Evolutionary conservation across 108 stramenopile genomes (phyloP), one percentile per base, ranked within the genome.

Genomic region (Halocafeteria seosinensis): DNA sequence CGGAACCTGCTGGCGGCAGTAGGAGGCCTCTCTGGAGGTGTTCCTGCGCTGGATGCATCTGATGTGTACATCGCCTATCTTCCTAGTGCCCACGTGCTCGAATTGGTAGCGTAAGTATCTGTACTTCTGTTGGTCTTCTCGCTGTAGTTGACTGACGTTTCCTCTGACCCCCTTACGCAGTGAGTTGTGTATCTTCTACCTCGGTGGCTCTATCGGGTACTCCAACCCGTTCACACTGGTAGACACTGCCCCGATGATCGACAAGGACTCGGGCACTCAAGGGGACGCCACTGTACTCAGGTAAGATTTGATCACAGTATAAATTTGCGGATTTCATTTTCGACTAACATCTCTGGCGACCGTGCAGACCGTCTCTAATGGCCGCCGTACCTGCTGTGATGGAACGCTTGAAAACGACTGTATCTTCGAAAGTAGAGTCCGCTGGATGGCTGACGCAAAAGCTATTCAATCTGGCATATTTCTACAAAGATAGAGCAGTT

Each of bases 1-100:
- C 51, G 61, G 28, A 82, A 85, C 69, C 70, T 91, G 38, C 69
- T 89, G 23, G 88, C 85, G n/a, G 80, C 65, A 24, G 67, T 62
- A 30, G 80, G 79, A 1, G 66, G 80, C 33, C 74, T 59, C 0
- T 73, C 77, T 25, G 50, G 61, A 24, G 30, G 34, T 12, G 61
- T 85, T 12, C 68, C 59, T 51, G 62, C 67, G 66, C 34, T 60
- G 32, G 53, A 59, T 35, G 8, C 17, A 27, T n/a, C 24, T 38
- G 63, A 64, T 3, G 25, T 57, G 38, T 65, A 61, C 58, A 35
- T 70, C 5, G 64, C 63, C n/a, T 70, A 70, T 37, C 69, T 70
- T 27, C 69, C 69, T 13, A 58, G 64, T 23, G 53, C 69, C 3
- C 69, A 70, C 65, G n/a, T 59, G 17, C 57, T 66, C 30, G 69